Conservation (phyloP, 2,329 filamentous ascomycete genomes). For the Curvularia sp. region DNA sequence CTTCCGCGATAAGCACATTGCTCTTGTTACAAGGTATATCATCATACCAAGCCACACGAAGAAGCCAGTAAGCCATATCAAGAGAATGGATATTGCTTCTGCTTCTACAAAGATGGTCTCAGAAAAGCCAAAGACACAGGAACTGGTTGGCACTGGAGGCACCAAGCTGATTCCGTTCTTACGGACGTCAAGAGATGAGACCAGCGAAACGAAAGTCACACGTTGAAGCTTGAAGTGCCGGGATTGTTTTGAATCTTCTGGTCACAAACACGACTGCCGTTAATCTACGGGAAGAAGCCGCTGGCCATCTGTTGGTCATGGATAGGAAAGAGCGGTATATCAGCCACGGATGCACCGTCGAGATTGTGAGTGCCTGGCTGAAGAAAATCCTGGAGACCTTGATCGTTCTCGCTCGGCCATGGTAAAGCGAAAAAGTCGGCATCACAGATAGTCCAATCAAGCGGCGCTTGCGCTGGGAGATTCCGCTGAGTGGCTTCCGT, state of each 20-base stretch:
- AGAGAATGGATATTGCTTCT: slow-evolving; percentile 55
- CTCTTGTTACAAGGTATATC: slow-evolving; percentile 62
- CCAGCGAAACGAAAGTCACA: slow-evolving; percentile 50
- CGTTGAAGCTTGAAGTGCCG: not conserved
- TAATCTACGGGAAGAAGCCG: slow-evolving; percentile 16
- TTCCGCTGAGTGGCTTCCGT: slow-evolving; percentile 13
- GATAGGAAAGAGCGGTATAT: slow-evolving; percentile 44
- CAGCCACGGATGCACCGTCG: slow-evolving; percentile 40
- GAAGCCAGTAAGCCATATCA: slow-evolving; percentile 30
- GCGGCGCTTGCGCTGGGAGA: slow-evolving; percentile 17
- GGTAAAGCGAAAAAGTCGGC: slow-evolving; percentile 43
- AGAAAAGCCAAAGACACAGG: slow-evolving; percentile 44
- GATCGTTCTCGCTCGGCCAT: slow-evolving; percentile 43
- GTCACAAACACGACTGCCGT: not conserved
- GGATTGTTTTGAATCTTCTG: not conserved
- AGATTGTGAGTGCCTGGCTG: slow-evolving; percentile 42
- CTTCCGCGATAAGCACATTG: slow-evolving; percentile 62
- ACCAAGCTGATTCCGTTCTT: slow-evolving; percentile 63
- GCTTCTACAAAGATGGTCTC: slow-evolving; percentile 52
- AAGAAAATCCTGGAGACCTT: slow-evolving; percentile 41
- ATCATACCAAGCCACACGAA: slow-evolving; percentile 52
- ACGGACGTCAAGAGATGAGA: slow-evolving; percentile 61
- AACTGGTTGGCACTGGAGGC: slow-evolving; percentile 60
- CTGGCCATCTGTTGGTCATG: slow-evolving; percentile 36
- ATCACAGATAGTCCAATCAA: slow-evolving; percentile 45